phyloP scores from a whole-genome alignment of 768 basidiomycete species.

The Cyathus striatus region DNA sequence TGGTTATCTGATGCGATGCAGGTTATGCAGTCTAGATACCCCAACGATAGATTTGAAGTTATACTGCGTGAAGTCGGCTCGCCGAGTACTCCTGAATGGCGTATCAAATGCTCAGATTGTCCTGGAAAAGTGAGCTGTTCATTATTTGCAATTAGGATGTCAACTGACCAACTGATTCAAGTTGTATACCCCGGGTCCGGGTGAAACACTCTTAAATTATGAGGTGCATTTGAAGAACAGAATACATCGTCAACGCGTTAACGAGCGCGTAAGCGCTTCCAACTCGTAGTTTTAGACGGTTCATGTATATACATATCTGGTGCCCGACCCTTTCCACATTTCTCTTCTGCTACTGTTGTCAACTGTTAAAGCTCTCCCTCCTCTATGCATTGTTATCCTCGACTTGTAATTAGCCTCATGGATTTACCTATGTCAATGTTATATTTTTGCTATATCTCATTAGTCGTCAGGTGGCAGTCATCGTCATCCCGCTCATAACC shows the following conservation, averaged over 20 bases:
- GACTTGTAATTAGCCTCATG: not conserved
- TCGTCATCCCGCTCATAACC: slow-evolving; percentile 38
- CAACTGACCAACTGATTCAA: slow-evolving; percentile 22
- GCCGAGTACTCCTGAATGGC: slow-evolving; percentile 72
- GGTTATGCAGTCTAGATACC: slow-evolving; percentile 65
- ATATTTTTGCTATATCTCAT: too few species aligned
- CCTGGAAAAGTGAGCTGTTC: slow-evolving; percentile 75
- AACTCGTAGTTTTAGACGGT: slow-evolving; percentile 10
- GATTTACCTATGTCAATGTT: not conserved
- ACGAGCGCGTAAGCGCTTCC: slow-evolving; percentile 39
- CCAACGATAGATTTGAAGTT: slow-evolving; percentile 79
- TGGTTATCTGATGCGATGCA: slow-evolving; percentile 74
- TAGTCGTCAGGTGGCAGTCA: slow-evolving; percentile 4
- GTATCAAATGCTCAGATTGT: slow-evolving; percentile 87
- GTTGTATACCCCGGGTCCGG: slow-evolving; percentile 89
- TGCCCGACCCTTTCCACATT: slow-evolving; percentile 1
- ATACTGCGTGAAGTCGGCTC: slow-evolving; percentile 56
- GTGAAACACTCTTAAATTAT: slow-evolving; percentile 82
- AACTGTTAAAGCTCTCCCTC: slow-evolving; percentile 5
- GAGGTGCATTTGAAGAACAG: slow-evolving; percentile 90
- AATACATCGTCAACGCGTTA: slow-evolving; percentile 71
- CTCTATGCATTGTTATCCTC: slow-evolving; percentile 8
- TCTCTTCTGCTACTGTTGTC: slow-evolving; percentile 2
- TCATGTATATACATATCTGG: slow-evolving; percentile 1
- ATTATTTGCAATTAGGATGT: not conserved